Conservation (phyloP, 306 rosid species). For the Castanospermum australe region DNA sequence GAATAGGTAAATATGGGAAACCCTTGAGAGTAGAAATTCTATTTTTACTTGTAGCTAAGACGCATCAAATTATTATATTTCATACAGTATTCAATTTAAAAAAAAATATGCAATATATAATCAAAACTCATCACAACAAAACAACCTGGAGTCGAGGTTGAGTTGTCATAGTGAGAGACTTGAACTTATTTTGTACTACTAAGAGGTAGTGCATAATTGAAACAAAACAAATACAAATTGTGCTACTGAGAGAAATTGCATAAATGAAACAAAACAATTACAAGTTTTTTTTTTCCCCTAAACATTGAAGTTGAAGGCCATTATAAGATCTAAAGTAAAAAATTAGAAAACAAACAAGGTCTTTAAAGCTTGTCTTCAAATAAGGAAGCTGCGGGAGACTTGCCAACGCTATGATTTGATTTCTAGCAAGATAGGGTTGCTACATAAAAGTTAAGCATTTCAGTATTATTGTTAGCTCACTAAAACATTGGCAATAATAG, state of each 20-base stretch:
- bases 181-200: slow-evolving; percentile 77
- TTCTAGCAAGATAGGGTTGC: slow-evolving; percentile 83
- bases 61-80: slow-evolving; percentile 30
- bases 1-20: slow-evolving; percentile 65
- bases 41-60: slow-evolving; percentile 81
- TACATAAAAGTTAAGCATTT: slow-evolving; percentile 20
- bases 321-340: not conserved
- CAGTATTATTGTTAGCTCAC: not conserved
- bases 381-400: slow-evolving; percentile 75
- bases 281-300: not conserved
- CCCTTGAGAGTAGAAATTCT: slow-evolving; percentile 69
- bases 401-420: slow-evolving; percentile 70
- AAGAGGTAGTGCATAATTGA: slow-evolving; percentile 56
- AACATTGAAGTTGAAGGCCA: not conserved
- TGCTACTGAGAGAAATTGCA: too few relatives aligned
- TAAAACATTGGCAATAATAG: too few relatives aligned
- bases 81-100: not conserved
- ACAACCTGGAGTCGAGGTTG: slow-evolving; percentile 78
- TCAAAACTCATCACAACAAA: slow-evolving; percentile 15
- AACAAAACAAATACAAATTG: not conserved
- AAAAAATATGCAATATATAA: not conserved
- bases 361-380: slow-evolving; percentile 55
- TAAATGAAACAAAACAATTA: too few relatives aligned
- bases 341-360: not conserved
- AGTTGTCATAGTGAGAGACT: slow-evolving; percentile 73